phyloP scores from a whole-genome alignment of 169 alveolate species.

The Plasmodium blacklocki region DNA sequence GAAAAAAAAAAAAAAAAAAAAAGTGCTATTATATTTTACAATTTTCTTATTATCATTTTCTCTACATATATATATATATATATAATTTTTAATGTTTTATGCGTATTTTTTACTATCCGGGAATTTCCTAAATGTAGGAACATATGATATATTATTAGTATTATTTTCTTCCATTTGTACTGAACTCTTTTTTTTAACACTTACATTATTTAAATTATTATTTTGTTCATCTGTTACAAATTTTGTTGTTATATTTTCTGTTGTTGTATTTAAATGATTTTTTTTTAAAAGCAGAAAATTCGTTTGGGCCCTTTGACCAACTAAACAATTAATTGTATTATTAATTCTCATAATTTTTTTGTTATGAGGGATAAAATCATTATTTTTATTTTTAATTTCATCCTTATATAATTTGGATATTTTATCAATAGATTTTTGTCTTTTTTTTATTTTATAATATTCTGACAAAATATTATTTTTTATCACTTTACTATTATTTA shows the following conservation, averaged over 20 bases:
- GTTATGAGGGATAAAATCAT: background rate
- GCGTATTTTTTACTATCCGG: background rate
- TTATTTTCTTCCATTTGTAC: background rate
- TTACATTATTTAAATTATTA: slow-evolving; percentile 5
- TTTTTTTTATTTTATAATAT: too few species aligned
- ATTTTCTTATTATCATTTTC: background rate
- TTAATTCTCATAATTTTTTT: background rate
- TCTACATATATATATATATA: slow-evolving; percentile 7
- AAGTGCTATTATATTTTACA: background rate
- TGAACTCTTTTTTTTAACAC: background rate
- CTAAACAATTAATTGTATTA: background rate
- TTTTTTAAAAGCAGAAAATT: background rate
- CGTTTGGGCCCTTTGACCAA: background rate
- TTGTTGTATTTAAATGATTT: slow-evolving; percentile 5
- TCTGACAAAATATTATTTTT: too few species aligned
- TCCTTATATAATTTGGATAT: too few species aligned
- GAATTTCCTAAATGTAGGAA: background rate
- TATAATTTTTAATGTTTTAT: background rate
- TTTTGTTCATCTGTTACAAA: background rate
- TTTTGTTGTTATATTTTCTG: background rate
- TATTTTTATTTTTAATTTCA: too few species aligned
- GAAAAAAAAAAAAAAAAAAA: slow-evolving; percentile 1
- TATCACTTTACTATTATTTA: too few species aligned
- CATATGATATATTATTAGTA: background rate
- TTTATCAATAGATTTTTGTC: too few species aligned